A percentile compares a stretch with the other conserved stretches of the same genome.
These are phyloP conservation scores for Thelonectria rubi DNA, from an alignment of 2,329 filamentous ascomycete species.

Conservation along the genomic window DNA sequence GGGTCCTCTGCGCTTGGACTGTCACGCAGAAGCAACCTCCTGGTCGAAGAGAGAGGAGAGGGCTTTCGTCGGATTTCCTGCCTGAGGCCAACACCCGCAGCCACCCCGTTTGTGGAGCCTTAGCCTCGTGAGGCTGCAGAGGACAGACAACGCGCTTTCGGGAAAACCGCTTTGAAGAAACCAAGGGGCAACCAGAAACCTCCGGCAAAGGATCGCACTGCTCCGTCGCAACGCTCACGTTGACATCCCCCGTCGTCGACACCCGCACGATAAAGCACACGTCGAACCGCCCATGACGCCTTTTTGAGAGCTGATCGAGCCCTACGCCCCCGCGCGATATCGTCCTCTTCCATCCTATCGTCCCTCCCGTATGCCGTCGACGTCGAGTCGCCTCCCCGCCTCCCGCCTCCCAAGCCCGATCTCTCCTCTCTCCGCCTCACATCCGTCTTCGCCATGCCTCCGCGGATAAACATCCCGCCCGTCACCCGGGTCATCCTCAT, in stretches of 20 bases:
- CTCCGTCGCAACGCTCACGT: constrained; percentile 6
- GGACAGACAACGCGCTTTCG: constrained; percentile 36
- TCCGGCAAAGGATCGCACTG: constrained; percentile 14
- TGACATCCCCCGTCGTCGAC: neutral
- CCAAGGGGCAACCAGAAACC: constrained; percentile 33
- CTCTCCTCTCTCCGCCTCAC: constrained; percentile 16
- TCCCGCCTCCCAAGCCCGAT: neutral
- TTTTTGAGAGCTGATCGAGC: constrained; percentile 4
- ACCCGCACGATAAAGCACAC: constrained; percentile 8
- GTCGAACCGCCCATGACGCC: constrained; percentile 6
- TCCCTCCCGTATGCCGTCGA: neutral
- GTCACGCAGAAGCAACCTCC: too few relatives aligned
- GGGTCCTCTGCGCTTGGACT: too few relatives aligned
- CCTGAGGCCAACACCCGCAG: constrained; percentile 27
- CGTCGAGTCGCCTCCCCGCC: constrained; percentile 9
- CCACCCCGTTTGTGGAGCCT: constrained; percentile 12
- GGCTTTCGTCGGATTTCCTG: constrained; percentile 15
- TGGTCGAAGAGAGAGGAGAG: too few relatives aligned
- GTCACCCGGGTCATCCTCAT: constrained; percentile 85
- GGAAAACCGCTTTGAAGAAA: constrained; percentile 18
- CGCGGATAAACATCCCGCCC: constrained; percentile 90
- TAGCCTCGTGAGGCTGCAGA: constrained; percentile 38
- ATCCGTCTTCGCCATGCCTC: constrained; percentile 67
- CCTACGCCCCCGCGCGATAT: neutral
- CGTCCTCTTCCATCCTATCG: neutral